Evolutionary conservation across 352 stramenopile species (phyloP), one percentile per base, ranked within the genome.

Genomic region (Pythium dissimile): DNA sequence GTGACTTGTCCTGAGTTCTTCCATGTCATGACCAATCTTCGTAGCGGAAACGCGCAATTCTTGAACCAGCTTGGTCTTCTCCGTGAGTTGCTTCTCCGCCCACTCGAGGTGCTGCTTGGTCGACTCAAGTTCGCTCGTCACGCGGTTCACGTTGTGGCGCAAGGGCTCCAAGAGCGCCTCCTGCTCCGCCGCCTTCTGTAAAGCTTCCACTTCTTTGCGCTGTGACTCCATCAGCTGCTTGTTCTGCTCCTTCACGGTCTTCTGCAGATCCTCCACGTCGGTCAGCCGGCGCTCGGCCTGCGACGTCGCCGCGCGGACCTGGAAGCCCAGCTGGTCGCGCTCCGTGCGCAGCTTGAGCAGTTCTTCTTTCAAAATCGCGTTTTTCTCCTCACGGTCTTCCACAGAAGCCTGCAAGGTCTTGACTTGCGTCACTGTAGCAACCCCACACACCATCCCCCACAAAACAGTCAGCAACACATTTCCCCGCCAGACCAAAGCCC

Each of bases 31-130:
- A 34, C 66, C 69, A 44, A 77, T 66, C 56, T 89, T 82, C 26
- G 68, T 64, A n/a, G 81, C 35, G 28, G 72, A 51, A 26, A 86
- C 67, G 1, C 83, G 83, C 38, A 91, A 62, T n/a, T 78, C 69
- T 52, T 86, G 78, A 12, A 87, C 63, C 15, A 67, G 67, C 42
- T 79, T 80, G 15, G 73, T 89, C 57, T 91, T 92, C 27, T 88
- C 83, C 10, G 52, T 61, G 0, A 89, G 50, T 45, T 90, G 80
- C 28, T 55, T 70, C 56, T 92, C 78, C 2, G 88, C 69, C 77
- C 80, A 90, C 57, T 87, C 71, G 2, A 72, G 68, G 54, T 92
- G 80, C 30, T 84, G 65, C 54, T 85, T 79, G 0, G 64, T 62
- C 32, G 55, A 67, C 27, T 77, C 69, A 16, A 81, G 59, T 51